Conservation (phyloP, 2,329 filamentous ascomycete species). For the Curvularia verruculosa region DNA sequence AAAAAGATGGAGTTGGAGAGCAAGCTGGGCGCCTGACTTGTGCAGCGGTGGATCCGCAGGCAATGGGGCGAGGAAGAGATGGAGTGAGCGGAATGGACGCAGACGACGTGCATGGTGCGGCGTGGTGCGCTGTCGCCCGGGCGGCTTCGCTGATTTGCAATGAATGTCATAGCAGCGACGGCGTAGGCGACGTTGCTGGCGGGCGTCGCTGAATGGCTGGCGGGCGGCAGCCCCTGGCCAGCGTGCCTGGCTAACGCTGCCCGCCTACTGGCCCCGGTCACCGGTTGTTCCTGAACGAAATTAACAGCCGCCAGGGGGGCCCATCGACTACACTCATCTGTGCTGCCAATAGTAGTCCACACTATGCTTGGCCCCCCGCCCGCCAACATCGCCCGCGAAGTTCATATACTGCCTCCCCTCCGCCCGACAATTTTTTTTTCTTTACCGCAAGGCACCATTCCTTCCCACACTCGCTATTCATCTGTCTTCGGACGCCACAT, state of each 20-base stretch:
- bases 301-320: constrained; percentile 46
- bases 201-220: constrained; percentile 30
- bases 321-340: constrained; percentile 14
- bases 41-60: not conserved
- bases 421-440: constrained; percentile 24
- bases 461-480: constrained; percentile 44
- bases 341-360: constrained; percentile 19
- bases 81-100: too few relatives aligned
- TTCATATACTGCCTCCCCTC: constrained; percentile 42
- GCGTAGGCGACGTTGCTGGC: constrained; percentile 19
- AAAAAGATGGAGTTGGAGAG: not conserved
- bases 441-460: constrained; percentile 46
- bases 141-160: not conserved
- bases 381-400: constrained; percentile 35
- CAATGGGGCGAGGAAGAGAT: too few relatives aligned
- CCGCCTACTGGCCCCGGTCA: constrained; percentile 36
- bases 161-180: not conserved
- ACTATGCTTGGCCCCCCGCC: constrained; percentile 37
- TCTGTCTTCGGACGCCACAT: constrained; percentile 42
- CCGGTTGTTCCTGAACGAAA: constrained; percentile 41
- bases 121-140: not conserved
- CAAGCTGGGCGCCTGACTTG: not conserved
- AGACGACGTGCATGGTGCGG: constrained; percentile 1
- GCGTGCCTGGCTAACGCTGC: constrained; percentile 34
- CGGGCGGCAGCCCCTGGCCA: constrained; percentile 21